phyloP scores from a whole-genome alignment of 1,284 basidiomycete genomes.

The Athelia sp. region DNA sequence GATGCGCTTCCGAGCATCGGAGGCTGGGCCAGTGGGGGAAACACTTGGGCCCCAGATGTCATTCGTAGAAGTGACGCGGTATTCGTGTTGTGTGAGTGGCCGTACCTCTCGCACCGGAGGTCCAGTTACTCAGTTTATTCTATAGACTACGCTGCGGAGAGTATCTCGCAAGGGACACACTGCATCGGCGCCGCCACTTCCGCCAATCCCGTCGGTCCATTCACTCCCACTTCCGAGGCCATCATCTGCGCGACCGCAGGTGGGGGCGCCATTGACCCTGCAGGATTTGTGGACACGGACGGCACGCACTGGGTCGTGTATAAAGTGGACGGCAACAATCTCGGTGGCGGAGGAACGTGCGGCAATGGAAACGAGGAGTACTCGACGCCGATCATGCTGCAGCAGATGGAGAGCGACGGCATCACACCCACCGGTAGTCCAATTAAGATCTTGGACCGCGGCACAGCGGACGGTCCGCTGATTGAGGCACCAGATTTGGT shows the following conservation, averaged over 20 bases:
- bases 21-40: too few relatives aligned
- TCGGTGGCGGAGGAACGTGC: constrained; percentile 16
- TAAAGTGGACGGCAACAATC: constrained; percentile 18
- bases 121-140: too few relatives aligned
- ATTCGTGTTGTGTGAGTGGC: too few relatives aligned
- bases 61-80: too few relatives aligned
- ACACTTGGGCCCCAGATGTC: too few relatives aligned
- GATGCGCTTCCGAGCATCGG: too few relatives aligned
- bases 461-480: constrained; percentile 14
- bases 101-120: too few relatives aligned
- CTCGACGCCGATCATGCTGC: constrained; percentile 18
- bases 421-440: constrained; percentile 10
- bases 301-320: constrained; percentile 15
- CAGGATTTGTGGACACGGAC: constrained; percentile 14
- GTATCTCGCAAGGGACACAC: constrained; percentile 3
- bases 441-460: constrained; percentile 14
- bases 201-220: constrained; percentile 12
- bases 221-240: constrained; percentile 11
- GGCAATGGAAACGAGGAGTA: constrained; percentile 12
- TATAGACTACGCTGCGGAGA: too few relatives aligned
- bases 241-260: constrained; percentile 14
- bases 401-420: constrained; percentile 11
- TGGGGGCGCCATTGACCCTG: constrained; percentile 18
- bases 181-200: constrained; percentile 17
- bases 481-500: constrained; percentile 17